Conservation (phyloP, 192 early-diverging fungal species). For the Coemansia sp. region DNA sequence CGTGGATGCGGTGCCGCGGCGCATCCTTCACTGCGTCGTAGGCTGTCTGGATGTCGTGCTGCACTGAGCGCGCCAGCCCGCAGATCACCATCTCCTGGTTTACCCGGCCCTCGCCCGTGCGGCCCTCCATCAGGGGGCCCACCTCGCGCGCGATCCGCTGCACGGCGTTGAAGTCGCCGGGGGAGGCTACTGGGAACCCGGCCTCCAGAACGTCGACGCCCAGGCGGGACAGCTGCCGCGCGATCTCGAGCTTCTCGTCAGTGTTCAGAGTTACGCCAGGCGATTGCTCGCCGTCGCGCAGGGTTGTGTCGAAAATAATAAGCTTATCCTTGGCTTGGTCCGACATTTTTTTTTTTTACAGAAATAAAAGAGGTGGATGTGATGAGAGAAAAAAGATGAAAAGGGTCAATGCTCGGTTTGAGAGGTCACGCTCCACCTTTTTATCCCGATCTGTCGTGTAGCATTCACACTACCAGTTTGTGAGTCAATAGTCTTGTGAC, state of each 20-base stretch:
- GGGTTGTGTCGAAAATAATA: constrained; percentile 94
- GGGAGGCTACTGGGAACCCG: constrained; percentile 92
- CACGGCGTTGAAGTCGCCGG: constrained; percentile 95
- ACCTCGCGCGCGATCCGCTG: constrained; percentile 91
- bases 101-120: constrained; percentile 64
- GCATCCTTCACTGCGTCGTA: constrained; percentile 88
- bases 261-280: constrained; percentile 93
- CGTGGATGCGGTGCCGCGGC: constrained; percentile 88
- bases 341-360: background rate
- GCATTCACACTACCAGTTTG: too few species aligned
- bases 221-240: constrained; percentile 86
- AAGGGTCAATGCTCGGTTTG: background rate
- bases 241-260: constrained; percentile 94
- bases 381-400: too few species aligned
- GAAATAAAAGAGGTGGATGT: background rate
- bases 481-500: too few species aligned
- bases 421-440: background rate
- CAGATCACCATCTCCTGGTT: constrained; percentile 82
- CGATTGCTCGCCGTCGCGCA: constrained; percentile 98
- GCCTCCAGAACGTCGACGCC: constrained; percentile 97
- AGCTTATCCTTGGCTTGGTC: constrained; percentile 64
- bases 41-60: constrained; percentile 84
- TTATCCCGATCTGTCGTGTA: background rate
- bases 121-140: constrained; percentile 78
- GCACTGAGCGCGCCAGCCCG: constrained; percentile 83